Evolutionary conservation across 208 protist species (phyloP).

Genomic region (Wallacemonas sp.): DNA sequence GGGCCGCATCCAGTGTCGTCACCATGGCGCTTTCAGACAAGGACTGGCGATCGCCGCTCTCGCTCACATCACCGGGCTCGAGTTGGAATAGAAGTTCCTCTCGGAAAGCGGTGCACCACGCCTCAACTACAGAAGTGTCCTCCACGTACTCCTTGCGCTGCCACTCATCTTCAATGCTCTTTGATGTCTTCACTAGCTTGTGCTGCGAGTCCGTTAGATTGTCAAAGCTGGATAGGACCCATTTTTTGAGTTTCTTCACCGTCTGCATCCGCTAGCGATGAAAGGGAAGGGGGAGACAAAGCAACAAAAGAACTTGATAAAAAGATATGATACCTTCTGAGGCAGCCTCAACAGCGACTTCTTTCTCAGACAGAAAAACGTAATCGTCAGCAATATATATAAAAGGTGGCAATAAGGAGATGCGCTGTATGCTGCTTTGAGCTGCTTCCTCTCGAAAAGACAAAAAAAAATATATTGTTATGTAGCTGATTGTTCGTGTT

Average conservation of each 20-base stretch:
- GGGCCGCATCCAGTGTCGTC: slow-evolving; percentile 43
- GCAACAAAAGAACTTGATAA: background rate
- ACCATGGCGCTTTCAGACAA: slow-evolving; percentile 58
- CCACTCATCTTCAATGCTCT: slow-evolving; percentile 49
- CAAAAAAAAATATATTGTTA: too few relatives aligned
- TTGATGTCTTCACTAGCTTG: slow-evolving; percentile 50
- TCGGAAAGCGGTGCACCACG: slow-evolving; percentile 34
- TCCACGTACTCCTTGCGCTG: slow-evolving; percentile 27
- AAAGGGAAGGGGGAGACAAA: background rate
- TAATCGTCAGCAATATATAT: background rate
- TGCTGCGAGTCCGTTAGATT: slow-evolving; percentile 43
- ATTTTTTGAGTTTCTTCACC: slow-evolving; percentile 8
- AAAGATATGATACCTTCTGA: slow-evolving; percentile 4
- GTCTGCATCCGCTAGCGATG: slow-evolving; percentile 3
- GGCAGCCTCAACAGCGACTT: slow-evolving; percentile 12
- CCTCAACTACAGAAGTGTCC: slow-evolving; percentile 27
- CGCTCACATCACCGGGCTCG: background rate
- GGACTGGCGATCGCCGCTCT: slow-evolving; percentile 32
- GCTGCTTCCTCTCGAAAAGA: too few relatives aligned
- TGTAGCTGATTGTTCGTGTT: background rate
- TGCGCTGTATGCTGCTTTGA: too few relatives aligned
- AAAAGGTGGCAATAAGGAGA: too few relatives aligned
- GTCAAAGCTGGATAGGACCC: slow-evolving; percentile 31
- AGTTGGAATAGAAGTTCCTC: slow-evolving; percentile 42
- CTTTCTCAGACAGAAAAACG: slow-evolving; percentile 12